Evolutionary conservation across 2,329 filamentous ascomycete species (phyloP), one percentile per base, ranked within the genome.

Genomic region (Teratosphaeria gauchensis): DNA sequence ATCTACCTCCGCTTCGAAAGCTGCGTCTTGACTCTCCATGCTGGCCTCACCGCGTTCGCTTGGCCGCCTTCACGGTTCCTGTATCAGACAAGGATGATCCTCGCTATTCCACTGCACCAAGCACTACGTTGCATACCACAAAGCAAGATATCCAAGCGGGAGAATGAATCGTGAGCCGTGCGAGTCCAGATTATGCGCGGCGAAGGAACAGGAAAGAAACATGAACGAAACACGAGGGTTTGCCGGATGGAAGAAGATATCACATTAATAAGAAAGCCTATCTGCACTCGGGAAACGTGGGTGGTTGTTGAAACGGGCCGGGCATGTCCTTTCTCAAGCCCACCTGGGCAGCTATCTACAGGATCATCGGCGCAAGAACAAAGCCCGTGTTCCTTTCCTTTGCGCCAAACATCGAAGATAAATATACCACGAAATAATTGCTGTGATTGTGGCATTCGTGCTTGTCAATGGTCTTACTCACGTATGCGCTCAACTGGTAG

Each of bases 21-120:
- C 69, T n/a, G 63, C 62, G 24, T 72, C 71, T 28, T 62, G 64
- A 58, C 62, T 65, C 53, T 71, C 69, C 68, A 70, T 71, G 19
- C 31, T 53, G 5, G 5, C 9, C 16, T 19, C 9, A 9, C 16
- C n/a, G 16, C 35, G 14, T 12, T 48, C 42, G 42, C 19, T 48
- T 14, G 4, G 35, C 35, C 35, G 35, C 35, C n/a, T 42, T 16
- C 35, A 14, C 11, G 35, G 12, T 42, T 5, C 35, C 9, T 11
- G 35, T 5, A 12, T 42, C 35, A 16, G 35, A 12, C 35, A 28
- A 42, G 35, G 35, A 5, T 42, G 35, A 42, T 42, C 35, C 35
- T 42, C 35, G 35, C 35, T 16, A 42, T 16, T 16, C 2, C 2
- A 4, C 24, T 28, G 24, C 24, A 16, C n/a, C 35, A 42, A 42